These are phyloP conservation scores for Penicillium sp. DNA, from an alignment of 2,329 filamentous ascomycete species.

Conservation along the genomic window DNA sequence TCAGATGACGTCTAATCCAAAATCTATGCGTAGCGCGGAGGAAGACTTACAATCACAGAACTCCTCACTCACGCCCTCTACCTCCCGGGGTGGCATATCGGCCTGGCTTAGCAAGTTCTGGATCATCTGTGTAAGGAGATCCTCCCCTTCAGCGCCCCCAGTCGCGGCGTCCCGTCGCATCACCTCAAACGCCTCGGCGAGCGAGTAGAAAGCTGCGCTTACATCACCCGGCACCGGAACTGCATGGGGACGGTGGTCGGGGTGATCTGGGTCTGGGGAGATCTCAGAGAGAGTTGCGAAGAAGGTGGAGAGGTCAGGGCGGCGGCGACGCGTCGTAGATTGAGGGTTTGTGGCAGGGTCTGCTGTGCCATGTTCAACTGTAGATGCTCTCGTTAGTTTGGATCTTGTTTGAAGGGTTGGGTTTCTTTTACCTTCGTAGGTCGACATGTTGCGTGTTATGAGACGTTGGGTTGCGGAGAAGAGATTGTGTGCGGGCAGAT, in stretches of 20 bases:
- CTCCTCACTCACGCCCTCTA: conserved; percentile 62
- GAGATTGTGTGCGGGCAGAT: conserved; percentile 6
- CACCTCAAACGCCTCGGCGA: conserved; percentile 61
- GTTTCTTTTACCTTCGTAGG: conserved; percentile 39
- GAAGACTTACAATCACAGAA: conserved; percentile 53
- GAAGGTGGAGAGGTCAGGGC: conserved; percentile 66
- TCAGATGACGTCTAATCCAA: not conserved
- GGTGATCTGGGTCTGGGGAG: conserved; percentile 50
- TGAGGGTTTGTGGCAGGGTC: conserved; percentile 26
- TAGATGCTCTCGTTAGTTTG: conserved; percentile 2
- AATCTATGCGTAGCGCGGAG: not conserved
- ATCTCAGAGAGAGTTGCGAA: conserved; percentile 61
- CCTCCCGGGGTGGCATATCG: conserved; percentile 59
- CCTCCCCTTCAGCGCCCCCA: conserved; percentile 30
- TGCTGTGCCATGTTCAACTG: conserved; percentile 46
- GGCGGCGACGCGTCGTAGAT: conserved; percentile 44
- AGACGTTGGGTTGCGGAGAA: conserved; percentile 7
- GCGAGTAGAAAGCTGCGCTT: conserved; percentile 58
- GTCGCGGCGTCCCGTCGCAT: conserved; percentile 48
- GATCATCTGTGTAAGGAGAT: conserved; percentile 57
- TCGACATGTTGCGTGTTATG: conserved; percentile 35
- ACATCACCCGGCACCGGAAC: conserved; percentile 62
- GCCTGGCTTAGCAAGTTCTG: conserved; percentile 55
- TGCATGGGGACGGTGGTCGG: conserved; percentile 57
- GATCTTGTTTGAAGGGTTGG: not conserved